Base-by-base conservation (phyloP, 169 alveolate genomes). In the Toxoplasma gondii region DNA sequence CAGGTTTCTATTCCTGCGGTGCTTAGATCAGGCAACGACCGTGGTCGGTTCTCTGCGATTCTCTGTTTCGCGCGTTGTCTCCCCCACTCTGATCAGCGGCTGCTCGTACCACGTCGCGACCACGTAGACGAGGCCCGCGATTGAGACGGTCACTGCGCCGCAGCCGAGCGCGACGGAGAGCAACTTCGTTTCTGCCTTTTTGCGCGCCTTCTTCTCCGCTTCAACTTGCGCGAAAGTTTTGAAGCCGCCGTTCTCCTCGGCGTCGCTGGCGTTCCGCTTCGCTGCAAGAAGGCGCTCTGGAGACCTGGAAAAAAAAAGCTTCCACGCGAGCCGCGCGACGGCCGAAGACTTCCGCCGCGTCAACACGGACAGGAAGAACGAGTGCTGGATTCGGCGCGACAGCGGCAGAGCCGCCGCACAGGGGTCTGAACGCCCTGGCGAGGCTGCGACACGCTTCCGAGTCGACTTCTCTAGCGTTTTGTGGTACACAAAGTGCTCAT, bases 41-140 rank as follows among this genome's bases (percentile, higher is more conserved):
- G 43, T 31, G 39, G 84, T 9, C 9, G 84, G 27, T 17, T 31
- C 84, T 34, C 27, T 44, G 44, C 44, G 43, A 2, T 36, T n/a
- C n/a, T 22, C 84, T 22, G 44, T n/a, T 22, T 22, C 84, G 0
- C 44, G 39, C 5, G 0, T 0, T 16, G 17, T 10, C 84, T 31
- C 84, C 39, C 49, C 49, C 39, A 74, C n/a, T 10, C n/a, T 10
- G 43, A 74, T 34, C 84, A 74, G 44, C 84, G 84, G 84, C 22
- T 74, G 45, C n/a, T 74, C 44, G 84, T 74, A 74, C 84, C 84
- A 74, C 44, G 84, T 74, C 27, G 45, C 49, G 84, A 74, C 84
- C 10, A 36, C 44, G 84, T 74, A 74, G 16, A 74, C 1, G 84
- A 74, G 84, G 22, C 84, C 84, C 0, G 39, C 44, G 22, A 74